phyloP scores from a whole-genome alignment of 1,284 basidiomycete genomes.

The Porodaedalea pini region DNA sequence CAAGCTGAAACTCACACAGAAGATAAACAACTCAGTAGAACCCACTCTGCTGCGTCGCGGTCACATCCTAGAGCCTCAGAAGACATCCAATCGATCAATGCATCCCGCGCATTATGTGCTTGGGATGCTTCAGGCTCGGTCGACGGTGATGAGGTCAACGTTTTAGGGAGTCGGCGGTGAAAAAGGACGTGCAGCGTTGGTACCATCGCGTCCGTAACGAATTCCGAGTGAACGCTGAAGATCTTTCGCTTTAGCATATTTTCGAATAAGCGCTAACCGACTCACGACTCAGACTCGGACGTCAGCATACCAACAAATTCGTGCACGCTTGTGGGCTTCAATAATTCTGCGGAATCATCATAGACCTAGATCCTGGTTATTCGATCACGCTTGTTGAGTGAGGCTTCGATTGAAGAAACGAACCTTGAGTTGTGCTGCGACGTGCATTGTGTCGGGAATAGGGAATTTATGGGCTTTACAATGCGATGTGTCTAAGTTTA shows the following conservation, averaged over 20 bases:
- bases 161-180: conserved; percentile 37
- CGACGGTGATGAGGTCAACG: conserved; percentile 34
- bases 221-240: conserved; percentile 22
- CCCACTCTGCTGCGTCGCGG: conserved; percentile 70
- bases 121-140: conserved; percentile 18
- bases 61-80: conserved; percentile 66
- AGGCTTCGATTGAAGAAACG: not conserved
- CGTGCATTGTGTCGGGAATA: conserved; percentile 44
- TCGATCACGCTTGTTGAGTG: not conserved
- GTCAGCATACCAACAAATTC: conserved; percentile 71
- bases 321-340: conserved; percentile 56
- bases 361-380: conserved; percentile 46
- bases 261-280: conserved; percentile 17
- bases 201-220: conserved; percentile 40
- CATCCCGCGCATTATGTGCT: conserved; percentile 35
- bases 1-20: conserved; percentile 52
- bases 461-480: conserved; percentile 63
- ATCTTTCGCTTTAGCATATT: not conserved
- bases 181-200: conserved; percentile 72
- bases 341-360: conserved; percentile 39
- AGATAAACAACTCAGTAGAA: conserved; percentile 62
- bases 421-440: conserved; percentile 71
- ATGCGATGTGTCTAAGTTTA: not conserved
- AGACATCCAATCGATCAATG: conserved; percentile 70
- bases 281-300: conserved; percentile 60